Evolutionary conservation across 495 filamentous ascomycete genomes (phyloP).

Genomic region (Mytilinidion resinicola): DNA sequence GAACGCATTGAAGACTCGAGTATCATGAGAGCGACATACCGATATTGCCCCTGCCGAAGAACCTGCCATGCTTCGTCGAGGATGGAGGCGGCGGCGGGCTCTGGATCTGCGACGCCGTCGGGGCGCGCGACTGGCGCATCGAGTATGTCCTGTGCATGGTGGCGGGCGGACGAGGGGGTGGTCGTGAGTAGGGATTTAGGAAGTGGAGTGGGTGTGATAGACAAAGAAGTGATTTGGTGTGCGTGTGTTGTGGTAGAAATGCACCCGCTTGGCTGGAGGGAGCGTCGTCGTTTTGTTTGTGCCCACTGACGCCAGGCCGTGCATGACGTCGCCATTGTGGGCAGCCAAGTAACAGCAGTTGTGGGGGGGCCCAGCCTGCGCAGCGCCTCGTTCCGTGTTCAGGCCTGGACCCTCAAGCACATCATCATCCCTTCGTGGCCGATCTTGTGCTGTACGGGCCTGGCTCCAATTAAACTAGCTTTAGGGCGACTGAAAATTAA

Average conservation of each 20-base stretch:
- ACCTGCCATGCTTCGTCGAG: conserved; percentile 77
- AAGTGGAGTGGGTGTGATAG: too few relatives aligned
- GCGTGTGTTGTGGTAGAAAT: not conserved
- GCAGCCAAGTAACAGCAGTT: not conserved
- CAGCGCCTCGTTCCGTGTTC: not conserved
- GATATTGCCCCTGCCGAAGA: conserved; percentile 79
- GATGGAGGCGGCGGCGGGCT: conserved; percentile 90
- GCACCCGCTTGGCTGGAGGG: too few relatives aligned
- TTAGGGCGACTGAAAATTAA: too few relatives aligned
- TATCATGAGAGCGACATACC: conserved; percentile 51
- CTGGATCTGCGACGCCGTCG: conserved; percentile 82
- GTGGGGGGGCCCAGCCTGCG: not conserved
- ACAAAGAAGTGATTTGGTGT: too few relatives aligned
- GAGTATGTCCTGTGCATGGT: conserved; percentile 97
- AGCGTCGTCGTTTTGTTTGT: not conserved
- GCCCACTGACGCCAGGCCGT: not conserved
- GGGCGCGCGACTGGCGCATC: conserved; percentile 92
- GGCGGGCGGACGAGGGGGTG: conserved; percentile 2
- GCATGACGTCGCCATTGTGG: not conserved
- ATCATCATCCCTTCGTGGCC: not conserved
- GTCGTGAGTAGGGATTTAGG: not conserved
- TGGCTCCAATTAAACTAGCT: too few relatives aligned
- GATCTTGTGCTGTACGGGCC: too few relatives aligned
- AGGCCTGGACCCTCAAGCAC: not conserved
- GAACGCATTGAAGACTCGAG: not conserved